Base-by-base conservation (phyloP, 208 protist species). In the Acanthamoeba healyi region DNA sequence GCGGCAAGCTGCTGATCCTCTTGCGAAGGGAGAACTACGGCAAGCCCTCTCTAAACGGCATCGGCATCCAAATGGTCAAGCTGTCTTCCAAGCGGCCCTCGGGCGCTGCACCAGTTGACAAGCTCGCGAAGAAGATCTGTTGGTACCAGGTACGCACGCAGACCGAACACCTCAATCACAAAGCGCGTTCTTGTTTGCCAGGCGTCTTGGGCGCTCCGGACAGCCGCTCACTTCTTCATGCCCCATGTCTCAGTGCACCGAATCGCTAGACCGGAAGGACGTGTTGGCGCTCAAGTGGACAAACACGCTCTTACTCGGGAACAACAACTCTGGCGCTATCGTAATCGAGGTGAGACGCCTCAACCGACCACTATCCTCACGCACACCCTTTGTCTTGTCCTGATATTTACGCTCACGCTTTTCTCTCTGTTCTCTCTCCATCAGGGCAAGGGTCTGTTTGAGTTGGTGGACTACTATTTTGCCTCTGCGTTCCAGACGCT, bases 401-500 rank as follows among this genome's bases (percentile, higher is more conserved):
- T 3, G 61, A 32, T 38, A 10, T 79, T 38, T 14, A 0, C 70
- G n/a, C 22, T 3, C 61, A n/a, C n/a, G n/a, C n/a, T n/a, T n/a
- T n/a, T n/a, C n/a, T n/a, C n/a, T n/a, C n/a, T n/a, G n/a, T n/a
- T n/a, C n/a, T n/a, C n/a, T n/a, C n/a, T n/a, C n/a, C n/a, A n/a
- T n/a, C 26, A 94, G 90, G 90, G 90, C 38, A 94, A 94, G 19
- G 90, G 90, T 15, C 12, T 94, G 63, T 94, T 94, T 38, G 90
- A 94, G 81, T 84, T 94, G 90, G 90, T 94, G 49, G 81, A 94
- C 90, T 79, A 82, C 58, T 72, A 94, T 32, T 82, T 72, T 65
- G 56, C 74, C 2, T 94, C 90, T 17, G 38, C 67, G 3, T 94
- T 94, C 44, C 90, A 94, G 61, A 81, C 72, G 24, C 19, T 94